phyloP scores from a whole-genome alignment of 768 basidiomycete genomes.

The Gymnopilus junonius region DNA sequence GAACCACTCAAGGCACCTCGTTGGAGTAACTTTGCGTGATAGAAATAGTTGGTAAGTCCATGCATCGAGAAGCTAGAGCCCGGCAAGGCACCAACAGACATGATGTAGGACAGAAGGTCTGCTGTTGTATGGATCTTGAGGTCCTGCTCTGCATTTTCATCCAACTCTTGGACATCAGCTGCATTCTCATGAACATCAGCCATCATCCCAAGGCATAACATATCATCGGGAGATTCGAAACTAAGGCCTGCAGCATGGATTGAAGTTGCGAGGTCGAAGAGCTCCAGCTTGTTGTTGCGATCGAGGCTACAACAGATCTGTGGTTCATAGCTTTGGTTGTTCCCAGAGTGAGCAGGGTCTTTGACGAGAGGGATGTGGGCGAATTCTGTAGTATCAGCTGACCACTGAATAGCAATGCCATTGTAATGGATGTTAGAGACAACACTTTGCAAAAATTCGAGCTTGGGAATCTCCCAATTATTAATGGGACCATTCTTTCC shows the following conservation, averaged over 20 bases:
- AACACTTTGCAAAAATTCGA: constrained; percentile 41
- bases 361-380: constrained; percentile 37
- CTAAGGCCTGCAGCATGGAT: constrained; percentile 15
- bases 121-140: background rate
- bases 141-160: background rate
- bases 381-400: constrained; percentile 38
- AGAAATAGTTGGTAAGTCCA: background rate
- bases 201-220: background rate
- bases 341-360: constrained; percentile 30
- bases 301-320: constrained; percentile 40
- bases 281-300: constrained; percentile 30
- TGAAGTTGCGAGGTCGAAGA: constrained; percentile 31
- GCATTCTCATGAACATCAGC: background rate
- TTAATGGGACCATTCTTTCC: constrained; percentile 30
- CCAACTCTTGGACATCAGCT: background rate
- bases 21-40: background rate
- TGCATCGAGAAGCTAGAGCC: background rate
- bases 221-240: background rate
- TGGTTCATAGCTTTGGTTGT: constrained; percentile 35
- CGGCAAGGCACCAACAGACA: background rate
- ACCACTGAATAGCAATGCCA: constrained; percentile 38
- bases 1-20: background rate
- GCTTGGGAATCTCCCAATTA: constrained; percentile 47
- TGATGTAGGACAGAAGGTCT: background rate
- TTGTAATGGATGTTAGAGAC: constrained; percentile 25